These are phyloP conservation scores for Claviceps cyperi DNA, from an alignment of 2,329 filamentous ascomycete genomes.

Conservation along the genomic window DNA sequence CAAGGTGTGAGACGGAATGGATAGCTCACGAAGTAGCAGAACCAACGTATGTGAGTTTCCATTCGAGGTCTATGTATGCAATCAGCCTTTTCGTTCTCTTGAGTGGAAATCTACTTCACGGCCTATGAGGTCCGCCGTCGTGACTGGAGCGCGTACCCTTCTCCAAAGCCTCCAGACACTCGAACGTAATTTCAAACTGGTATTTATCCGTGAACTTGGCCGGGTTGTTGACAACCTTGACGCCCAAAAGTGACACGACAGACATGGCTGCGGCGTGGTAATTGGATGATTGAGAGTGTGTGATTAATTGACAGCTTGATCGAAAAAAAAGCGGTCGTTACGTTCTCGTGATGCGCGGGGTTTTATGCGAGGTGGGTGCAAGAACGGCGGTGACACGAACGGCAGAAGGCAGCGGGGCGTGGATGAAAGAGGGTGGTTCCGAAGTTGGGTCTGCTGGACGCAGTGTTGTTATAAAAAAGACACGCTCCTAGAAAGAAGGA, in stretches of 20 bases:
- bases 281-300: background rate
- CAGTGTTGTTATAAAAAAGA: background rate
- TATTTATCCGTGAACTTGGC: slow-evolving; percentile 87
- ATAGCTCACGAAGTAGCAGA: slow-evolving; percentile 81
- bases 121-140: too few relatives aligned
- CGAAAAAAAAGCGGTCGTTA: background rate
- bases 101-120: background rate
- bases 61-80: slow-evolving; percentile 65
- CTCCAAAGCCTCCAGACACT: slow-evolving; percentile 86
- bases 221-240: slow-evolving; percentile 94
- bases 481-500: background rate
- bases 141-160: slow-evolving; percentile 47
- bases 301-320: background rate
- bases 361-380: slow-evolving; percentile 2
- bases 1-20: slow-evolving; percentile 8
- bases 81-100: background rate
- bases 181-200: slow-evolving; percentile 96
- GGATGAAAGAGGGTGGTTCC: slow-evolving; percentile 1
- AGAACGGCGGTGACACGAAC: slow-evolving; percentile 2
- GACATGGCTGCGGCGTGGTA: slow-evolving; percentile 48
- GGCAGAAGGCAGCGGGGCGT: slow-evolving; percentile 3
- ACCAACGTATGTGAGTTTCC: slow-evolving; percentile 98
- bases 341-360: background rate
- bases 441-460: background rate
- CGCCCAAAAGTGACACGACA: slow-evolving; percentile 87